Conservation (phyloP, 1,284 basidiomycete genomes). For the Ustilago esculenta region DNA sequence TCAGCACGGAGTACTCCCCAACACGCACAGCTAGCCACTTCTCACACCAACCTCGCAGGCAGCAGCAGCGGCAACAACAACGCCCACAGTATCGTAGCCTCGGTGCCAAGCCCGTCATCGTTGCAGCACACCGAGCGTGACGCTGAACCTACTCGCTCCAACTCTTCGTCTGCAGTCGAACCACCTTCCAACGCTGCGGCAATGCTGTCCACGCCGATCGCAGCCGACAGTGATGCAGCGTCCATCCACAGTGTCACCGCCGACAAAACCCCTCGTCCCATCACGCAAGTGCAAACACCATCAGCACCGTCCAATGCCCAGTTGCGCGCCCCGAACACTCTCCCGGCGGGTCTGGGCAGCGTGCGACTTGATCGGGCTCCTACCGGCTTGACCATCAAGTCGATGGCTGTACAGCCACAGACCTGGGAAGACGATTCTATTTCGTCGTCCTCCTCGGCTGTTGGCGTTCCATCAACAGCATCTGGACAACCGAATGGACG, state of each 20-base stretch:
- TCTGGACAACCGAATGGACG: neutral
- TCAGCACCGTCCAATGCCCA: neutral
- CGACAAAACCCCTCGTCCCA: conserved; percentile 23
- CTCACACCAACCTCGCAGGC: conserved; percentile 13
- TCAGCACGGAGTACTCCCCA: conserved; percentile 2
- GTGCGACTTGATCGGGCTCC: conserved; percentile 35
- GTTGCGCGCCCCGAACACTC: conserved; percentile 1
- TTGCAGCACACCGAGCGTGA: conserved; percentile 13
- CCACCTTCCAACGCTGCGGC: neutral
- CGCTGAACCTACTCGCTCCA: conserved; percentile 4
- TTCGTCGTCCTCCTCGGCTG: conserved; percentile 9
- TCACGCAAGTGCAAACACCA: neutral
- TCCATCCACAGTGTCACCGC: conserved; percentile 29
- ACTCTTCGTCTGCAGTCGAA: conserved; percentile 1
- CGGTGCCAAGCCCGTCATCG: conserved; percentile 1
- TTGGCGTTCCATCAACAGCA: neutral
- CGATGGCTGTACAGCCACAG: conserved; percentile 37
- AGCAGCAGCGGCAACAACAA: neutral
- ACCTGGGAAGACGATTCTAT: conserved; percentile 25
- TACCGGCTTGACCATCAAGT: conserved; percentile 36
- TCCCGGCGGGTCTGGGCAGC: neutral
- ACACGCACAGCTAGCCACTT: conserved; percentile 4
- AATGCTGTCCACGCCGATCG: neutral
- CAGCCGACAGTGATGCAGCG: conserved; percentile 10
- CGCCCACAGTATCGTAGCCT: neutral